Evolutionary conservation across 495 filamentous ascomycete species (phyloP), one percentile per base, ranked within the genome.

Genomic region (Penicillium herquei): DNA sequence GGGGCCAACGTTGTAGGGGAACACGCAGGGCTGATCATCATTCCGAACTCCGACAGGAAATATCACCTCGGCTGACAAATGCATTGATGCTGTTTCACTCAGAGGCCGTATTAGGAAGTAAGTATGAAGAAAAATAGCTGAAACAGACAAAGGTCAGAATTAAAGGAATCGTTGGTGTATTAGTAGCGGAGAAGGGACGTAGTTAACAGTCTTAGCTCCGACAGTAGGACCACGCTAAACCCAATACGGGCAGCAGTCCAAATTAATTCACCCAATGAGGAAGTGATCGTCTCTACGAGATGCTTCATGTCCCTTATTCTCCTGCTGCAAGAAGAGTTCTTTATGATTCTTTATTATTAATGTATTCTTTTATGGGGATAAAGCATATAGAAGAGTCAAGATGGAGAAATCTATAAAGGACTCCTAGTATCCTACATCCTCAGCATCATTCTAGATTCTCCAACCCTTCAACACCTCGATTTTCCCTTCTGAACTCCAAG

Each of bases 201-300:
- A 8, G 13, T 46, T 46, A 44, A 44, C 16, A 9, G 26, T 26
- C 43, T 46, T 46, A 46, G 11, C 43, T 46, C 43, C 43, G 43
- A 46, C 3, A 2, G 7, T 12, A 26, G 21, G 21, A 26, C 3
- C 7, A 30, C 43, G 43, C 43, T 46, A 46, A 52, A 16, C 50
- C 39, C 39, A n/a, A 46, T 45, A 6, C 26, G 51, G 31, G 8
- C 13, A 26, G 11, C 42, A 45, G 51, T 54, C 12, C 30, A 17
- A 54, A 54, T 4, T 26, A 26, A 45, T 54, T 39, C 39, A 43
- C 39, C 39, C 7, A 52, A 43, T 32, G 5, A 12, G 50, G 50
- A 43, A 44, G 17, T 35, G 50, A 52, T 52, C 50, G n/a, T 26
- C 50, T 21, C 11, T 26, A 31, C 12, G 21, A 1, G 21, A 26